Percentiles rank a stretch among this genome's conserved stretches.
Evolutionary conservation across 495 filamentous ascomycete species (phyloP).

Genomic region (Rhizodiscina lignyota): DNA sequence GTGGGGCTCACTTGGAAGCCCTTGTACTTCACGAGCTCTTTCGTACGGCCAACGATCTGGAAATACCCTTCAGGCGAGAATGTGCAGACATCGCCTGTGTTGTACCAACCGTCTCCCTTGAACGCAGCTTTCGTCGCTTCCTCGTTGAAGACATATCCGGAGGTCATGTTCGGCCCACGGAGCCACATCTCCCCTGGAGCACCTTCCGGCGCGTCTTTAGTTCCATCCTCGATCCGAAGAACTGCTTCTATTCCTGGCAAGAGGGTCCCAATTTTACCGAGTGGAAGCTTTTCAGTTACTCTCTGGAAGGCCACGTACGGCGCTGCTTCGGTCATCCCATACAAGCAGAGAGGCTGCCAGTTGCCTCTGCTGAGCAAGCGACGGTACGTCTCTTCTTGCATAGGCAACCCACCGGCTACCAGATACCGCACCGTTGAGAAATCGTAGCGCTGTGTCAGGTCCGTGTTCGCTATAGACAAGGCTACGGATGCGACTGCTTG

Average conservation of each 20-base stretch:
- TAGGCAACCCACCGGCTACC: constrained; percentile 5
- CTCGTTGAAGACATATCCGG: constrained; percentile 5
- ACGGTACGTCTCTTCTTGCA: constrained; percentile 4
- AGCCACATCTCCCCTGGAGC: constrained; percentile 9
- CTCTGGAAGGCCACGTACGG: constrained; percentile 6
- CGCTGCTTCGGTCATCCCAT: constrained; percentile 10
- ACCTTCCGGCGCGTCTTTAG: constrained; percentile 7
- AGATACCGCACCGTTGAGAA: constrained; percentile 5
- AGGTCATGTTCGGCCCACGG: constrained; percentile 8
- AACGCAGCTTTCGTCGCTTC: constrained; percentile 18
- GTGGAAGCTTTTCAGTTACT: neutral
- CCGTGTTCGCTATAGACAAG: constrained; percentile 6
- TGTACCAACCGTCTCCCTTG: constrained; percentile 36
- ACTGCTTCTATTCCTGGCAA: constrained; percentile 4
- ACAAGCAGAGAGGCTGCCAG: constrained; percentile 4
- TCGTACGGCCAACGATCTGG: constrained; percentile 69
- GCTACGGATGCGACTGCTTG: constrained; percentile 7
- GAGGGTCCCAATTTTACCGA: constrained; percentile 3
- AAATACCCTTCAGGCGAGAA: constrained; percentile 43
- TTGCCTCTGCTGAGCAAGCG: constrained; percentile 2
- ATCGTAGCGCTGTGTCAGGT: constrained; percentile 7
- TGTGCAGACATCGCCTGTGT: constrained; percentile 49
- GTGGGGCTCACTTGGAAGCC: constrained; percentile 11
- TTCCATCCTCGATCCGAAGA: constrained; percentile 3
- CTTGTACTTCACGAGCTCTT: constrained; percentile 82